phyloP scores from a whole-genome alignment of 2,329 filamentous ascomycete genomes.

The Aspergillus clavatus region DNA sequence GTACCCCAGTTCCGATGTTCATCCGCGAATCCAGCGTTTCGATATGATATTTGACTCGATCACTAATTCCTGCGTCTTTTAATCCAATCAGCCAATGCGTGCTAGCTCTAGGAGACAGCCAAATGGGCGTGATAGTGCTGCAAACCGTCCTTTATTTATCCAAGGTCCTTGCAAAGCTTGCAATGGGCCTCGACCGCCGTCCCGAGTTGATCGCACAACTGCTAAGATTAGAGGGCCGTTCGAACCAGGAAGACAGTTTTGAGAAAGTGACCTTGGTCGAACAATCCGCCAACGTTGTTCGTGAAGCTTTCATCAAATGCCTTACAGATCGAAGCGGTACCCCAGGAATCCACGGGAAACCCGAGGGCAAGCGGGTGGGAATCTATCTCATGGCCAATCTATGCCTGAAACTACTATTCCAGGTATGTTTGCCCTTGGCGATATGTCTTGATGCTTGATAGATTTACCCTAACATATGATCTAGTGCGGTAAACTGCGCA shows the following conservation, averaged over 20 bases:
- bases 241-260: conserved; percentile 56
- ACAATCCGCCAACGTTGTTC: conserved; percentile 79
- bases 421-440: conserved; percentile 48
- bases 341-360: conserved; percentile 55
- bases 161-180: conserved; percentile 72
- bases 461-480: not conserved
- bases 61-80: conserved; percentile 3
- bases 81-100: conserved; percentile 63
- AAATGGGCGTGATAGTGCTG: conserved; percentile 74
- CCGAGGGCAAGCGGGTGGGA: conserved; percentile 78
- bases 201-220: conserved; percentile 70
- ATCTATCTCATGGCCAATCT: conserved; percentile 92
- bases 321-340: conserved; percentile 72
- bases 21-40: no score
- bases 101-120: conserved; percentile 72
- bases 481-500: conserved; percentile 72
- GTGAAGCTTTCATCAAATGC: conserved; percentile 87
- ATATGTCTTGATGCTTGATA: not conserved
- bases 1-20: not conserved
- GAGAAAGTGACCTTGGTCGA: conserved; percentile 77
- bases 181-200: conserved; percentile 75
- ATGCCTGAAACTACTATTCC: conserved; percentile 81
- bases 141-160: conserved; percentile 79
- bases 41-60: no score
- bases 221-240: conserved; percentile 35